phyloP scores from a whole-genome alignment of 148 eudicot species.

The Rhododendron henanense region DNA sequence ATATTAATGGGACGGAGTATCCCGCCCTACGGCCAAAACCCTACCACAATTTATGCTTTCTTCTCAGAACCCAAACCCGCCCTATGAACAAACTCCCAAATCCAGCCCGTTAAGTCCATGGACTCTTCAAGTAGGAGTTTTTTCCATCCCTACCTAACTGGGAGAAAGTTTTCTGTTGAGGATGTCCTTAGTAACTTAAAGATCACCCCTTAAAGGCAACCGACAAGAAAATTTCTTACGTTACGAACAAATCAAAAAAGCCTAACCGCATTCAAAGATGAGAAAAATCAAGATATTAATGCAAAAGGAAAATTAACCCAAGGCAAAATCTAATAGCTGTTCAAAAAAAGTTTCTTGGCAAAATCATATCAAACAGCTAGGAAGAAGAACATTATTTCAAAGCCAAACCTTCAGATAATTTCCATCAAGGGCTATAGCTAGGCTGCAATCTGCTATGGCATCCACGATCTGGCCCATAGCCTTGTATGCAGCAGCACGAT shows the following conservation, averaged over 20 bases:
- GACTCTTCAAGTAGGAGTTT: not conserved
- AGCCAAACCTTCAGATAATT: slow-evolving; percentile 72
- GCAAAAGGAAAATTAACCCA: not conserved
- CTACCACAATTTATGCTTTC: not conserved
- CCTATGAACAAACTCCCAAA: not conserved
- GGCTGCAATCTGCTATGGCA: slow-evolving; percentile 94
- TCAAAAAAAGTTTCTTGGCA: not conserved
- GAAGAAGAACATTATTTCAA: not conserved
- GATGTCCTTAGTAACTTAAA: not conserved
- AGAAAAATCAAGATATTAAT: not conserved
- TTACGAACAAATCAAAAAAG: not conserved
- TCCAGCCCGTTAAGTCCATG: not conserved
- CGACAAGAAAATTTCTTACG: not conserved
- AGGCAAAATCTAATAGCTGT: not conserved
- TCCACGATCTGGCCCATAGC: slow-evolving; percentile 69
- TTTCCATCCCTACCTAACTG: not conserved
- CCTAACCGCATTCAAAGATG: not conserved
- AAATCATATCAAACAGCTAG: not conserved
- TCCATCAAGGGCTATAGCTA: slow-evolving; percentile 87
- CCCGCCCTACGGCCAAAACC: not conserved
- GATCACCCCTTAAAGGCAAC: not conserved
- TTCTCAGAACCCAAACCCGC: not conserved
- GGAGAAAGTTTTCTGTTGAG: not conserved
- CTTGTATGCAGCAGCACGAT: slow-evolving; percentile 93
- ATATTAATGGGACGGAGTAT: not conserved